phyloP scores from a whole-genome alignment of 805 yeast genomes.

The Pichia occidentalis region DNA sequence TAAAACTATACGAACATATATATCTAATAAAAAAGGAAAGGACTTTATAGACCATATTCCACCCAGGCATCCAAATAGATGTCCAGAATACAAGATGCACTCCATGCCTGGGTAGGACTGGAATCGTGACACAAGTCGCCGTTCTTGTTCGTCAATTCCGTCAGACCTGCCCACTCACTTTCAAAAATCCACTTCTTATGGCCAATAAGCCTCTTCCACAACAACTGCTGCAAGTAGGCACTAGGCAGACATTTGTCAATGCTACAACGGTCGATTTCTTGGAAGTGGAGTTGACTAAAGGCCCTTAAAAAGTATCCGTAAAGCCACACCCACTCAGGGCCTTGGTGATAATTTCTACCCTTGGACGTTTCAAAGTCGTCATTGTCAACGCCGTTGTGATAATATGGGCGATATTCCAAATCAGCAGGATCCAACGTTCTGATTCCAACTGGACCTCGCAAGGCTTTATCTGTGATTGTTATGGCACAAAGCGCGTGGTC shows the following conservation, averaged over 20 bases:
- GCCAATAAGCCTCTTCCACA: slow-evolving; percentile 54
- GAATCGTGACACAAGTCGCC: slow-evolving; percentile 81
- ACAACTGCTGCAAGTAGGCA: slow-evolving; percentile 46
- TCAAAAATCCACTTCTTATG: slow-evolving; percentile 64
- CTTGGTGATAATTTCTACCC: slow-evolving; percentile 97
- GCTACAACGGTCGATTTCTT: slow-evolving; percentile 7
- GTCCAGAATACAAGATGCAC: slow-evolving; percentile 79
- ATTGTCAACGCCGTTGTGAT: slow-evolving; percentile 71
- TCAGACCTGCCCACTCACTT: slow-evolving; percentile 90
- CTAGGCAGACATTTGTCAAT: slow-evolving; percentile 32
- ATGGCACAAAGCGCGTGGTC: slow-evolving; percentile 59
- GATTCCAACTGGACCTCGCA: slow-evolving; percentile 91
- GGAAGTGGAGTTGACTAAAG: slow-evolving; percentile 45
- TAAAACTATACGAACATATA: background rate
- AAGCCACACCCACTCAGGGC: slow-evolving; percentile 98
- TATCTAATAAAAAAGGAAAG: too few species aligned
- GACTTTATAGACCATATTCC: slow-evolving; percentile 5
- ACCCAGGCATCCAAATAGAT: slow-evolving; percentile 60
- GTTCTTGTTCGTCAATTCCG: slow-evolving; percentile 86
- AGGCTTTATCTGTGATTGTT: slow-evolving; percentile 57
- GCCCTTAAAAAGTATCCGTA: slow-evolving; percentile 86
- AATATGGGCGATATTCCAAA: slow-evolving; percentile 85
- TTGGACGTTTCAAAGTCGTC: slow-evolving; percentile 87
- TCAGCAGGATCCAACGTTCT: slow-evolving; percentile 89
- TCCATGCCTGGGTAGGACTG: slow-evolving; percentile 97